phyloP scores from a whole-genome alignment of 2,329 filamentous ascomycete genomes.

The Phaeomoniella chlamydospora region DNA sequence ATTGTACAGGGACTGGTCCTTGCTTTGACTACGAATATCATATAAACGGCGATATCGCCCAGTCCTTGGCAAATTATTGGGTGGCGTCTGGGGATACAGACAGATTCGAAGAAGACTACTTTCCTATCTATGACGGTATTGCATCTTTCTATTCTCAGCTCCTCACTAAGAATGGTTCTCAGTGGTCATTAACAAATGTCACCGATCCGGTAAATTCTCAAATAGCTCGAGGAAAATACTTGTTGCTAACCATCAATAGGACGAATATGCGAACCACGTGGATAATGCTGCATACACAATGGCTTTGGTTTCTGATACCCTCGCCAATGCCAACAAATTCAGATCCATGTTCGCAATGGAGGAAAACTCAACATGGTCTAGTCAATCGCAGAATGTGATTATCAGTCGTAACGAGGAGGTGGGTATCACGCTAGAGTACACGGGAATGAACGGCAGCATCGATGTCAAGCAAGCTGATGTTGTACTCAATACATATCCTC shows the following conservation, averaged over 20 bases:
- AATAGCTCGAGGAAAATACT: conserved; percentile 1
- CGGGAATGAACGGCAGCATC: conserved; percentile 51
- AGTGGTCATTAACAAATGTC: conserved; percentile 42
- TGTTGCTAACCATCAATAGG: conserved; percentile 11
- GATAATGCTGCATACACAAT: conserved; percentile 58
- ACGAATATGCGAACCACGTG: conserved; percentile 54
- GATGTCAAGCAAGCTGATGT: conserved; percentile 59
- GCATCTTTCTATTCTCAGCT: conserved; percentile 48
- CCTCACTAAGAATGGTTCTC: conserved; percentile 43
- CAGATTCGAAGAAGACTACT: conserved; percentile 39
- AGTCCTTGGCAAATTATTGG: conserved; percentile 47
- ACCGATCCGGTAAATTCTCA: conserved; percentile 49
- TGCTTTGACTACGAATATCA: conserved; percentile 64
- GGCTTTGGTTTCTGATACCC: conserved; percentile 40
- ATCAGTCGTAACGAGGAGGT: conserved; percentile 38
- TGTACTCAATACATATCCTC: conserved; percentile 49
- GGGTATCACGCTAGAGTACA: conserved; percentile 49
- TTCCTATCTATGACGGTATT: conserved; percentile 50
- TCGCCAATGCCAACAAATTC: conserved; percentile 43
- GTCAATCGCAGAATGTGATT: conserved; percentile 41
- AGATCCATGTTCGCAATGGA: conserved; percentile 39
- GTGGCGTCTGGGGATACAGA: conserved; percentile 43
- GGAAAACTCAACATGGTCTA: conserved; percentile 42
- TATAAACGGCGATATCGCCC: conserved; percentile 53
- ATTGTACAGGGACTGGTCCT: conserved; percentile 49